phyloP scores from a whole-genome alignment of 1,284 basidiomycete species.

The Stereum hirsutum region DNA sequence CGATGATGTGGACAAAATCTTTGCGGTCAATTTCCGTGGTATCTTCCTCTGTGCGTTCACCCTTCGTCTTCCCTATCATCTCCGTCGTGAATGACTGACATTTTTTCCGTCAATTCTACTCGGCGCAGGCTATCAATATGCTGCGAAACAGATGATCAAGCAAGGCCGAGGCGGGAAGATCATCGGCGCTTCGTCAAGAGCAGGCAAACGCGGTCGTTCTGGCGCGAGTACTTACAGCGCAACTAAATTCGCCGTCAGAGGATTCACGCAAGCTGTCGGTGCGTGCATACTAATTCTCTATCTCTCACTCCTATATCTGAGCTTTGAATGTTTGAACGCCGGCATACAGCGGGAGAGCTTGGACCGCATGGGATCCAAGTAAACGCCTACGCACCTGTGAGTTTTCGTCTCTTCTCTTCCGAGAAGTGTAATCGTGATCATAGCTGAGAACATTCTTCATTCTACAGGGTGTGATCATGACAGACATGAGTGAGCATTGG shows the following conservation, averaged over 20 bases:
- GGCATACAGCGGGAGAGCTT: conserved; percentile 13
- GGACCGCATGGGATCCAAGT: conserved; percentile 18
- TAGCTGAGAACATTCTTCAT: too few relatives aligned
- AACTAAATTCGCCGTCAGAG: conserved; percentile 5
- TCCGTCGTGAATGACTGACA: too few relatives aligned
- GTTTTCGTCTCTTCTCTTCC: too few relatives aligned
- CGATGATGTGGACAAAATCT: conserved; percentile 1
- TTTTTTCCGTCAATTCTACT: too few relatives aligned
- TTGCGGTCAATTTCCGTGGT: conserved; percentile 1
- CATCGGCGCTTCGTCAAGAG: not conserved
- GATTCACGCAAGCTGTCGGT: conserved; percentile 6
- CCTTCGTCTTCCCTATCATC: too few relatives aligned
- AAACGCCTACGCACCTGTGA: conserved; percentile 17
- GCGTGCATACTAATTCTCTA: not conserved
- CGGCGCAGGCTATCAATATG: conserved; percentile 7
- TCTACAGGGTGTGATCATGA: too few relatives aligned
- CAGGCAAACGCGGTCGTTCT: not conserved
- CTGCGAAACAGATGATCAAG: conserved; percentile 6
- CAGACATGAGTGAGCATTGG: too few relatives aligned
- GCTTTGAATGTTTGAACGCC: too few relatives aligned
- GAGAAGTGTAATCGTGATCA: too few relatives aligned
- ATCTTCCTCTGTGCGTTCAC: conserved; percentile 6
- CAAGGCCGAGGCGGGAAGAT: conserved; percentile 4
- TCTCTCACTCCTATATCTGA: not conserved
- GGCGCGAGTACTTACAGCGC: conserved; percentile 1